Evolutionary conservation across 768 basidiomycete genomes (phyloP), one percentile per base, ranked within the genome.

Genomic region (Leccinum longicurvipes): DNA sequence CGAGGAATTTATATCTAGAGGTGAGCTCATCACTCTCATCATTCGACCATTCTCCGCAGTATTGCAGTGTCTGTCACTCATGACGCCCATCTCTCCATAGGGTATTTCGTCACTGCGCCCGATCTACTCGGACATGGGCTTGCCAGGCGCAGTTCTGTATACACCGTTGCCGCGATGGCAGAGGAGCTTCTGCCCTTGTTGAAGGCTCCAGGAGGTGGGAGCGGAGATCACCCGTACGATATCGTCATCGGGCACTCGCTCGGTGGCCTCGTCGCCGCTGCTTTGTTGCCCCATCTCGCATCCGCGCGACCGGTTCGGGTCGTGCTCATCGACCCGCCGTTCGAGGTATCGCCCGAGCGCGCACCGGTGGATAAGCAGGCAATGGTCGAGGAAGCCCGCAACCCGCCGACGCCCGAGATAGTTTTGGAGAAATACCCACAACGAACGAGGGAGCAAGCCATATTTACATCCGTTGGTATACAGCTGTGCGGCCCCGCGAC

Each of bases 51-150:
- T 39, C 36, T 11, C 3, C 19, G 7, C 44, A 24, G 15, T 14
- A 4, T 15, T 11, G 10, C 39, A 19, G 39, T 10, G n/a, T 19
- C n/a, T 17, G 34, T 36, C 1, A 14, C 12, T 42, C 11, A 44
- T 1, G 12, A 44, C 23, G 0, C 12, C 0, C 11, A 0, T 0
- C n/a, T 41, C 9, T 41, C 0, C 10, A 41, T 53, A 70, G 68
- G 65, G 32, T 69, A 60, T 21, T 55, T 58, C 21, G 67, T 67
- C 44, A 56, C 28, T 0, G 67, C 63, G 12, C 67, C 67, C 6
- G 66, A 66, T 34, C 29, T 63, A 1, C 61, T 67, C 27, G 63
- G 65, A 17, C 67, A 71, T 11, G 67, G 58, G 0, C n/a, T 19
- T 14, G 54, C 60, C 17, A 32, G 32, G 10, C 58, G 52, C 17